Evolutionary conservation across 139 green algal genomes (phyloP).

Genomic region (Monoraphidium neglectum): DNA sequence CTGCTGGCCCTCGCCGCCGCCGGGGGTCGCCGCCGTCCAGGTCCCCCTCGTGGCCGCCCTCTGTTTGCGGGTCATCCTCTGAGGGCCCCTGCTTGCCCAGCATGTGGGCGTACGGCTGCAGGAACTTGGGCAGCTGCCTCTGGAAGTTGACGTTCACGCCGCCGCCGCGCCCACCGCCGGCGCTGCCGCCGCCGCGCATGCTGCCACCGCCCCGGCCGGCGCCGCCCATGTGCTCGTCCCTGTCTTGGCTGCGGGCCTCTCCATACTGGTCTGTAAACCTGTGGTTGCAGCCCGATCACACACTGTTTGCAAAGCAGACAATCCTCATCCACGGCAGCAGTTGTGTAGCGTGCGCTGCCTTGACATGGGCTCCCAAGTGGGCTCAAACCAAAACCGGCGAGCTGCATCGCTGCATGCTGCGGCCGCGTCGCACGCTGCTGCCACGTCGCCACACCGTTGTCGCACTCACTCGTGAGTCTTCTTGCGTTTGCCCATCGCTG

Average conservation of each 20-base stretch:
- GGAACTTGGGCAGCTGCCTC: constrained; percentile 74
- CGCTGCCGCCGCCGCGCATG: constrained; percentile 10
- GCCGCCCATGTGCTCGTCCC: constrained; percentile 9
- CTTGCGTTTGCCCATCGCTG: constrained; percentile 20
- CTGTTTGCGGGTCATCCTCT: constrained; percentile 31
- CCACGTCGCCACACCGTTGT: too few relatives aligned
- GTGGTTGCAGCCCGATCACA: too few relatives aligned
- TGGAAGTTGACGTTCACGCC: constrained; percentile 50
- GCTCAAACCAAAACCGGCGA: too few relatives aligned
- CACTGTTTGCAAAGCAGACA: too few relatives aligned
- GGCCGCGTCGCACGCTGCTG: too few relatives aligned
- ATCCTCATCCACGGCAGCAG: too few relatives aligned
- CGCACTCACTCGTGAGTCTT: background rate
- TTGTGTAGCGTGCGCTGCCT: too few relatives aligned
- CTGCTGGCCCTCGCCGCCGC: background rate
- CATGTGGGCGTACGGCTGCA: constrained; percentile 75
- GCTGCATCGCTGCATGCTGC: too few relatives aligned
- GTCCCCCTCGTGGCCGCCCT: background rate
- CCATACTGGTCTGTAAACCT: constrained; percentile 70
- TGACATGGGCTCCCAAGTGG: too few relatives aligned
- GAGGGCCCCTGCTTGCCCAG: constrained; percentile 38
- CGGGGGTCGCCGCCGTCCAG: too few relatives aligned
- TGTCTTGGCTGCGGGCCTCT: constrained; percentile 49
- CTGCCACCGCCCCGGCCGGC: background rate
- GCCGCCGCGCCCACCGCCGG: background rate